Conservation (phyloP, 176 grass and related monocot genomes). For the Triticum urartu region DNA sequence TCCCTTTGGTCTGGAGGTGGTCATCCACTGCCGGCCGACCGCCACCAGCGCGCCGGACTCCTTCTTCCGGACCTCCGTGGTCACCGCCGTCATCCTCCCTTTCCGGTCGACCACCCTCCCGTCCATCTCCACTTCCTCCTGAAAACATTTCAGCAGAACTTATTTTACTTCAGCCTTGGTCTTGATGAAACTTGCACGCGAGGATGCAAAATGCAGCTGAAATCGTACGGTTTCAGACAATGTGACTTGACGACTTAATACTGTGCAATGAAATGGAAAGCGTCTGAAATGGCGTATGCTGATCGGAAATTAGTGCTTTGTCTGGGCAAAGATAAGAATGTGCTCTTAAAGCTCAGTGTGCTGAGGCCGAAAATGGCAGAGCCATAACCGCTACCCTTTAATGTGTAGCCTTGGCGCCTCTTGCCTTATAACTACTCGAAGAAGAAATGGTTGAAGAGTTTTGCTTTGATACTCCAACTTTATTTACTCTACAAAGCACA, state of each 20-base stretch:
- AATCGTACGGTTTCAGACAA: background rate
- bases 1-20: conserved; percentile 40
- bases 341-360: conserved; percentile 4
- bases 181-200: background rate
- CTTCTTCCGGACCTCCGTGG: conserved; percentile 58
- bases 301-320: background rate
- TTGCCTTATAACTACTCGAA: background rate
- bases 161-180: background rate
- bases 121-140: conserved; percentile 80
- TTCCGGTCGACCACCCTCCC: conserved; percentile 54
- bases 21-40: conserved; percentile 76
- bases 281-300: background rate
- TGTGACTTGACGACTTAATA: background rate
- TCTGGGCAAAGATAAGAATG: background rate
- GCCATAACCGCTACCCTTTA: background rate
- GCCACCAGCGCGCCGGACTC: conserved; percentile 50
- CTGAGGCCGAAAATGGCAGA: background rate
- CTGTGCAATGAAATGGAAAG: background rate
- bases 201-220: background rate
- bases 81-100: conserved; percentile 62
- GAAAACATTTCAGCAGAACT: background rate
- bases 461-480: background rate
- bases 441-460: background rate
- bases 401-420: background rate
- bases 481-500: background rate